Conservation (phyloP, 441 rosid genomes). For the Populus hybrid region DNA sequence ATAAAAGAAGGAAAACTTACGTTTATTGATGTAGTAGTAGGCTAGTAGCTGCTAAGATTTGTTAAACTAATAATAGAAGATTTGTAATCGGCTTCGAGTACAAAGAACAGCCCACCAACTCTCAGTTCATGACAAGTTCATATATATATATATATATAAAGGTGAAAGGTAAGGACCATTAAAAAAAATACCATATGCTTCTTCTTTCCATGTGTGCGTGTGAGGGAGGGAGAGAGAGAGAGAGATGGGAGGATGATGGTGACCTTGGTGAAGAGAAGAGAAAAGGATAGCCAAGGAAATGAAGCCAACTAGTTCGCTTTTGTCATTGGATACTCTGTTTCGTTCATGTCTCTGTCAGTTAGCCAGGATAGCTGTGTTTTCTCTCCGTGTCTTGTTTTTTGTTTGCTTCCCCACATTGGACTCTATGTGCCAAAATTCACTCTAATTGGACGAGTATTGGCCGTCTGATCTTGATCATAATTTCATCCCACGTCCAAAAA, state of each 20-base stretch:
- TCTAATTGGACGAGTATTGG: too few relatives aligned
- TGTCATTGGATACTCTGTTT: slow-evolving; percentile 43
- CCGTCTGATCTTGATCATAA: too few relatives aligned
- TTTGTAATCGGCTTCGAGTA: slow-evolving; percentile 45
- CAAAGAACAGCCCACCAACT: slow-evolving; percentile 39
- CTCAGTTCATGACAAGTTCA: slow-evolving; percentile 28
- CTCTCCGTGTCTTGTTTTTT: background rate
- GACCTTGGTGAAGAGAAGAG: background rate
- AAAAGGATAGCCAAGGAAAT: slow-evolving; percentile 21
- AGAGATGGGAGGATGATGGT: background rate
- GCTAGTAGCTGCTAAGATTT: slow-evolving; percentile 4
- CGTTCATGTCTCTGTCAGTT: slow-evolving; percentile 21
- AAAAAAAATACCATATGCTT: background rate
- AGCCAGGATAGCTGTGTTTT: background rate
- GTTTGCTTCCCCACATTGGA: background rate
- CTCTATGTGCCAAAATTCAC: too few relatives aligned
- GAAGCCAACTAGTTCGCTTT: background rate
- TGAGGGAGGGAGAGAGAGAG: background rate
- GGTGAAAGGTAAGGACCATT: background rate
- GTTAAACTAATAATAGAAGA: background rate
- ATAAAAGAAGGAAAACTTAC: slow-evolving; percentile 33
- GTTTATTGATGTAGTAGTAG: slow-evolving; percentile 31
- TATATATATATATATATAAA: background rate
- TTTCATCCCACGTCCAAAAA: too few relatives aligned
- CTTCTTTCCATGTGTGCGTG: background rate